phyloP scores from a whole-genome alignment of 2,329 filamentous ascomycete genomes.

The Cercospora sojina region DNA sequence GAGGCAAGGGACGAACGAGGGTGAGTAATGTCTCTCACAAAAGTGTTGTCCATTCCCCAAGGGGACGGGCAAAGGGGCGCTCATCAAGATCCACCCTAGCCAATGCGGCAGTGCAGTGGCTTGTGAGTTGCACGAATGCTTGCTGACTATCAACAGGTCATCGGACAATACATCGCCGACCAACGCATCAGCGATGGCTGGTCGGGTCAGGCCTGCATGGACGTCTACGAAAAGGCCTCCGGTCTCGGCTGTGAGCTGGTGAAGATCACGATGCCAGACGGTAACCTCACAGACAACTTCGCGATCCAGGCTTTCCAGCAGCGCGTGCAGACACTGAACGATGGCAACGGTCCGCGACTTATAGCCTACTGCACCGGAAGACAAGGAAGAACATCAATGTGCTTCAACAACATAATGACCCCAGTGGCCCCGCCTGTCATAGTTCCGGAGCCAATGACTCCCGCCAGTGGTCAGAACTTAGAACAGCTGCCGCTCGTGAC shows the following conservation, averaged over 20 bases:
- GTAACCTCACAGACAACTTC: conserved; percentile 61
- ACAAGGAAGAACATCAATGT: conserved; percentile 63
- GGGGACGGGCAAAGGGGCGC: neutral
- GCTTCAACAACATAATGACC: conserved; percentile 65
- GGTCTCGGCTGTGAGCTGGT: conserved; percentile 61
- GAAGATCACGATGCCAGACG: conserved; percentile 59
- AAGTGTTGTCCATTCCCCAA: neutral
- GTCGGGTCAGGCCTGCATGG: conserved; percentile 56
- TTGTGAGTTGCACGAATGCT: neutral
- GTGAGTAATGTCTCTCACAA: neutral
- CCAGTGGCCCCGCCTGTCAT: conserved; percentile 46
- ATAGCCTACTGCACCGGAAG: conserved; percentile 57
- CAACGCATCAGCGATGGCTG: conserved; percentile 52
- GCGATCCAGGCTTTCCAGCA: conserved; percentile 58
- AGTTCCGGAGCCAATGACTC: neutral
- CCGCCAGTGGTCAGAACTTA: neutral
- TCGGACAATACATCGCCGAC: conserved; percentile 53
- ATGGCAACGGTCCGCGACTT: conserved; percentile 26
- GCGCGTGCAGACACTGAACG: conserved; percentile 40
- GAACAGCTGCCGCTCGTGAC: conserved; percentile 52
- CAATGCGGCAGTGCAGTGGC: neutral
- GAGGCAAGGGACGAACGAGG: conserved; percentile 56
- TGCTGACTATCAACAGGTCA: conserved; percentile 42
- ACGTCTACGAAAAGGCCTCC: conserved; percentile 59
- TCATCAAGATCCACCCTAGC: neutral